Evolutionary conservation across 2,329 filamentous ascomycete species (phyloP), one percentile per base, ranked within the genome.

Genomic region (Monosporascus sp.): DNA sequence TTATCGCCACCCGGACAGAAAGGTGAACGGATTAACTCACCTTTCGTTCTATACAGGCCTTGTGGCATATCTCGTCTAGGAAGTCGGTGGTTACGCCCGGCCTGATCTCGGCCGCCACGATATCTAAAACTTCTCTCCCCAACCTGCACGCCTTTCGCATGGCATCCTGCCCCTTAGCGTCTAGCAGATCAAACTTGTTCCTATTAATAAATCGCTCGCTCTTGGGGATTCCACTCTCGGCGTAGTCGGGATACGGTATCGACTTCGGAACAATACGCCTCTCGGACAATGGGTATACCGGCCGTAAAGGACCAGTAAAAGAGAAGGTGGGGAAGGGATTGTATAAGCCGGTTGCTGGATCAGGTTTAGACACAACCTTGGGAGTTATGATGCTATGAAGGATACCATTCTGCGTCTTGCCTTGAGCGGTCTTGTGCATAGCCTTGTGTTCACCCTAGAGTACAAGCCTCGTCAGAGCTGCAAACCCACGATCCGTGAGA

Each of bases 51-150:
- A 97, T 77, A 68, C 90, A 97, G 50, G 93, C 94, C 63, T 96
- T 90, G 77, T 99, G 94, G 41, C 96, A 92, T 57, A 97, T 78
- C 72, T 95, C 88, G 67, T 99, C 94, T 54, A 99, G 90, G 64
- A 95, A 86, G 68, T 99, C 94, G 7, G 94, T 97, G 7, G 93
- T 97, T 36, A 97, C 87, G 48, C 94, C 94, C n/a, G 94, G 93
- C 67, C 86, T 87, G 46, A 88, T 75, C 50, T 87, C 93, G 15
- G 87, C 84, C 0, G 90, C 94, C 1, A 92, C 90, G 66, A 96
- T 88, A 71, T 99, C 94, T 57, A 99, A 76, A 11, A 97, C 91
- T 74, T 99, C 94, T 69, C 94, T 81, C 18, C 89, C 90, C 57
- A 97, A 72, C 49, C 83, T 82, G 72, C 93, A 97, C 49, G 94